Conservation (phyloP, 805 yeast genomes). For the Candida jianshihensis region DNA sequence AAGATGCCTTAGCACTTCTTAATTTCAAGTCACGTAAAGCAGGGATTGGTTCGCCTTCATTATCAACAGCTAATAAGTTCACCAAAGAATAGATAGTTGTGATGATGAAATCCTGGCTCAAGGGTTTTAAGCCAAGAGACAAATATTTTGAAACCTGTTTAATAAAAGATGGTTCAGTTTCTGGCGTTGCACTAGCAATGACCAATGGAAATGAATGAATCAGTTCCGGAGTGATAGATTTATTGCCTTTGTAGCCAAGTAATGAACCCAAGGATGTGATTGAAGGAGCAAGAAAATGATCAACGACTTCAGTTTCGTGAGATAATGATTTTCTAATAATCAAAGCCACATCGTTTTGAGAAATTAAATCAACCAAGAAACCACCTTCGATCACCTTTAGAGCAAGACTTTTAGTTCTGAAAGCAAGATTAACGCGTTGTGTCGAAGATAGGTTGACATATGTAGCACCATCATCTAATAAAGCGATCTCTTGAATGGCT, state of each 20-base stretch:
- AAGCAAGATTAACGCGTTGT: conserved; percentile 42
- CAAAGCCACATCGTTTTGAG: conserved; percentile 35
- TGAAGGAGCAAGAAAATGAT: conserved; percentile 42
- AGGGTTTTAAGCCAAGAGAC: conserved; percentile 57
- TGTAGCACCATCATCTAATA: conserved; percentile 49
- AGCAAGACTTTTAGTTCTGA: conserved; percentile 45
- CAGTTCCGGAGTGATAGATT: conserved; percentile 26
- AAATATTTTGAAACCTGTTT: conserved; percentile 47
- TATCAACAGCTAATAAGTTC: conserved; percentile 58
- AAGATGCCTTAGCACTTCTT: conserved; percentile 22
- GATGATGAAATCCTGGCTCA: conserved; percentile 76
- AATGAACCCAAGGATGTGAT: conserved; percentile 52
- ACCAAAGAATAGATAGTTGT: conserved; percentile 79
- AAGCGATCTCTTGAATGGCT: conserved; percentile 17
- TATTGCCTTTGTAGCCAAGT: conserved; percentile 33
- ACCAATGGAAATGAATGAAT: conserved; percentile 42
- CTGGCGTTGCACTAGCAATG: conserved; percentile 37
- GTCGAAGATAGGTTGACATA: conserved; percentile 47
- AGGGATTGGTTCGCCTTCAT: conserved; percentile 30
- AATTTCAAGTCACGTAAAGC: conserved; percentile 28
- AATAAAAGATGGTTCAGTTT: conserved; percentile 43
- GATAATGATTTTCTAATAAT: conserved; percentile 46
- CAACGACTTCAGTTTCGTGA: conserved; percentile 45
- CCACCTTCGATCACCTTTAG: conserved; percentile 60
- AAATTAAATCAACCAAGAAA: conserved; percentile 37